Evolutionary conservation across 2,329 filamentous ascomycete genomes (phyloP).

Genomic region (Fusarium brachygibbosum): DNA sequence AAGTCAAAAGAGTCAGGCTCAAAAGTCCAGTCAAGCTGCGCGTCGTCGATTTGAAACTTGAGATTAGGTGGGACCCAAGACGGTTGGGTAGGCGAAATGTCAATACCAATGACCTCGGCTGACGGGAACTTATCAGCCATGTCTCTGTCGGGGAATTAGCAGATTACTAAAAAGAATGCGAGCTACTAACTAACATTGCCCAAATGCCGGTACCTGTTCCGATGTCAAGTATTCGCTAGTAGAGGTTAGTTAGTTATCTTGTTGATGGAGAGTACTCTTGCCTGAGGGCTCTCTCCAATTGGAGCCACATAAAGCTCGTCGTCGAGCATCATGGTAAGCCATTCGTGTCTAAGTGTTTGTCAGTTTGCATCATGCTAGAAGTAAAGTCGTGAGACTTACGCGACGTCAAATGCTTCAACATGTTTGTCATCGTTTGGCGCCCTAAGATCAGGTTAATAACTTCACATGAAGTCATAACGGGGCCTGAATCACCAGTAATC

Average conservation of each 20-base stretch:
- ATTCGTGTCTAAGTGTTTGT: slow-evolving; percentile 19
- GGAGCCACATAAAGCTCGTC: slow-evolving; percentile 26
- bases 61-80: slow-evolving; percentile 18
- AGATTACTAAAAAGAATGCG: fast-evolving
- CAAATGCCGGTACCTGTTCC: slow-evolving; percentile 33
- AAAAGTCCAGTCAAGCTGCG: slow-evolving; percentile 27
- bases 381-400: background rate
- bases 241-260: background rate
- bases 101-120: slow-evolving; percentile 23
- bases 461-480: too few species aligned
- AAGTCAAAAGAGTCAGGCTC: slow-evolving; percentile 32
- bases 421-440: slow-evolving; percentile 37
- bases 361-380: background rate
- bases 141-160: slow-evolving; percentile 1
- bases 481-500: too few species aligned
- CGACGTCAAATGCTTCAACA: slow-evolving; percentile 35
- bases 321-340: slow-evolving; percentile 38
- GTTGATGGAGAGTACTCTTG: background rate
- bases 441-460: too few species aligned
- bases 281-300: slow-evolving; percentile 26
- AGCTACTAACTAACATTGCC: slow-evolving; percentile 20
- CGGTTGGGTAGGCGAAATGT: slow-evolving; percentile 15
- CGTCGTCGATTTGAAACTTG: slow-evolving; percentile 30
- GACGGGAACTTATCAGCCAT: slow-evolving; percentile 34
- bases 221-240: slow-evolving; percentile 22